Evolutionary conservation across 805 yeast genomes (phyloP), one percentile per base, ranked within the genome.

Genomic region (Yamadazyma takamatsuzukensis): DNA sequence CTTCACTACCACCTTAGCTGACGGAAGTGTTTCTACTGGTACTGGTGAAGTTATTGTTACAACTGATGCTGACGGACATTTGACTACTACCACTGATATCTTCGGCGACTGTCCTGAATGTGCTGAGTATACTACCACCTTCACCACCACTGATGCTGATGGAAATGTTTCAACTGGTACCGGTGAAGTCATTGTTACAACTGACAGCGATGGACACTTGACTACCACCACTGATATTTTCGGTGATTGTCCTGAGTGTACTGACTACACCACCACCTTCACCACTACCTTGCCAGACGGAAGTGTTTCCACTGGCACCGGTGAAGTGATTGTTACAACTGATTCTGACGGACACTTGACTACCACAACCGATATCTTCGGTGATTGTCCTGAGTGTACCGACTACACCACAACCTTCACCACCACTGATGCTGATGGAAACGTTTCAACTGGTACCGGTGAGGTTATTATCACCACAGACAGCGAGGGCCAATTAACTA

Each of bases 391-490:
- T 21, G 45, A 36, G 22, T 39, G 43, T 32, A 41, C 49, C 21
- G 44, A 34, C 4, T 43, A 37, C 40, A 40, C 43, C 19, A 34
- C 47, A n/a, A 23, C 37, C 11, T 36, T 36, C 33, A 39, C 48
- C 17, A 34, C 39, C 21, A 34, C 44, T 26, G 34, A 39, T 21
- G 16, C 43, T 15, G 39, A 39, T 26, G 51, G 51, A 11, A 15
- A 31, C 5, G 21, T 30, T 15, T 21, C 18, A 19, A 43, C 50
- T 15, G 42, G 41, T 11, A 33, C 34, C 6, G 46, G 34, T 25
- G 47, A 34, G 12, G 43, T 44, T 19, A 29, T 40, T 22, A 40
- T 45, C 6, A 40, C 47, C 6, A 41, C 48, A 15, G 36, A 49
- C 26, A 29, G 47, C 2, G 36, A 25, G 13, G 49, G 50, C 8